Percentiles rank a stretch among this genome's conserved stretches.
These are phyloP conservation scores for Lachancea cidri DNA, from an alignment of 805 yeast genomes.

Conservation along the genomic window DNA sequence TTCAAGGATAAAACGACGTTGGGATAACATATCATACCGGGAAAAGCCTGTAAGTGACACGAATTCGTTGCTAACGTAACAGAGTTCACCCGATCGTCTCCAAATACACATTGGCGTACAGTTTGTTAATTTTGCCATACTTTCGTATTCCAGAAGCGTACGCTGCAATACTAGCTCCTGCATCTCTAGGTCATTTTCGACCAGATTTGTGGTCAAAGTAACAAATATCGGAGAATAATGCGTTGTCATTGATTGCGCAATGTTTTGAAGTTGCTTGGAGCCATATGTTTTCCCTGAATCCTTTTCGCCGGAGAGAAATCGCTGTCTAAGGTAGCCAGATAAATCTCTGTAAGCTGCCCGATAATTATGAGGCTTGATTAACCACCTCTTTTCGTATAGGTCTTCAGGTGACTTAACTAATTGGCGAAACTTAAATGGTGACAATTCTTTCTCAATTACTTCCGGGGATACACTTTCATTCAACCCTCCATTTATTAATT, in stretches of 20 bases:
- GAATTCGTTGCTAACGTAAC: slow-evolving; percentile 71
- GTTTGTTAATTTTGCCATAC: slow-evolving; percentile 40
- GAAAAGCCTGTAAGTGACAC: slow-evolving; percentile 63
- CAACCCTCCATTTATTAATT: background rate
- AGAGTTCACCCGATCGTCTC: slow-evolving; percentile 84
- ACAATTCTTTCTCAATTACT: slow-evolving; percentile 3
- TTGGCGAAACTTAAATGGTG: slow-evolving; percentile 20
- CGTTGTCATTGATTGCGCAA: slow-evolving; percentile 41
- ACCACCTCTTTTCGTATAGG: slow-evolving; percentile 14
- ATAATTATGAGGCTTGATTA: slow-evolving; percentile 24
- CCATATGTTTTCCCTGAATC: slow-evolving; percentile 1
- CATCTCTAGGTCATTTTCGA: slow-evolving; percentile 63
- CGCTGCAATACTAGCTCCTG: slow-evolving; percentile 56
- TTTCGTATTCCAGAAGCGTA: slow-evolving; percentile 52
- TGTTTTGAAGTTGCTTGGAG: slow-evolving; percentile 25
- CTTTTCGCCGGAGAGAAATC: slow-evolving; percentile 12
- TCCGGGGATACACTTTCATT: slow-evolving; percentile 10
- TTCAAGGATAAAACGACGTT: slow-evolving; percentile 68
- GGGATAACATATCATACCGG: slow-evolving; percentile 49
- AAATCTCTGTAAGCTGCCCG: slow-evolving; percentile 18
- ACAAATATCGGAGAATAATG: slow-evolving; percentile 70
- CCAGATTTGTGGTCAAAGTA: slow-evolving; percentile 66
- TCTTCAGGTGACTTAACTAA: slow-evolving; percentile 21
- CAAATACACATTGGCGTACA: slow-evolving; percentile 80
- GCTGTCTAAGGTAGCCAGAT: slow-evolving; percentile 12